These are phyloP conservation scores for Klebsormidium nitens DNA, from an alignment of 139 green algal species.

Conservation along the genomic window DNA sequence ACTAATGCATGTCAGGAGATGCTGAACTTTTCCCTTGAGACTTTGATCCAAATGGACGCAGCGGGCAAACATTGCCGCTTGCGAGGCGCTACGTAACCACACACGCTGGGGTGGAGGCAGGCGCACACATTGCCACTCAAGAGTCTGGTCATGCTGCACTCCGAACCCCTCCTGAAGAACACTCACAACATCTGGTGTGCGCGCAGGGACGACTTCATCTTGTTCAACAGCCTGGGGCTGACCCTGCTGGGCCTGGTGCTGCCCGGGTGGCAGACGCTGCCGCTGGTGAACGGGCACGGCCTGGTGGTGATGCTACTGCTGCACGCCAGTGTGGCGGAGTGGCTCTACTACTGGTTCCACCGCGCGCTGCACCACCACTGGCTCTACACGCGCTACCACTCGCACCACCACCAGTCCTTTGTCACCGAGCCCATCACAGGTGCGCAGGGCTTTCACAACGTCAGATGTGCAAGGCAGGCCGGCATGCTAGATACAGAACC, in stretches of 20 bases:
- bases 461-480: too few relatives aligned
- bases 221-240: constrained; percentile 40
- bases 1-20: too few relatives aligned
- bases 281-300: constrained; percentile 7
- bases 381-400: constrained; percentile 49
- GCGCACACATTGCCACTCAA: background rate
- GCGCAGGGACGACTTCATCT: constrained; percentile 51
- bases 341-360: constrained; percentile 53
- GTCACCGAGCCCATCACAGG: constrained; percentile 49
- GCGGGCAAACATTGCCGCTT: background rate
- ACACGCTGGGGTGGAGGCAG: too few relatives aligned
- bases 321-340: constrained; percentile 47
- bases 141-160: background rate
- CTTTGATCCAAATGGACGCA: background rate
- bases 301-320: constrained; percentile 42
- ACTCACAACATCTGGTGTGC: background rate
- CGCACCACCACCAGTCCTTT: constrained; percentile 49
- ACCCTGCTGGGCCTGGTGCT: constrained; percentile 27
- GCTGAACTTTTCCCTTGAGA: background rate
- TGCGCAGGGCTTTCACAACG: too few relatives aligned
- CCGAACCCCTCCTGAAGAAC: too few relatives aligned
- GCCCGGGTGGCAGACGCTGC: constrained; percentile 37
- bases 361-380: constrained; percentile 47
- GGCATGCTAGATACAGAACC: too few relatives aligned
- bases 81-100: too few relatives aligned